phyloP scores from a whole-genome alignment of 139 green algal genomes.

The Gonium pectorale region DNA sequence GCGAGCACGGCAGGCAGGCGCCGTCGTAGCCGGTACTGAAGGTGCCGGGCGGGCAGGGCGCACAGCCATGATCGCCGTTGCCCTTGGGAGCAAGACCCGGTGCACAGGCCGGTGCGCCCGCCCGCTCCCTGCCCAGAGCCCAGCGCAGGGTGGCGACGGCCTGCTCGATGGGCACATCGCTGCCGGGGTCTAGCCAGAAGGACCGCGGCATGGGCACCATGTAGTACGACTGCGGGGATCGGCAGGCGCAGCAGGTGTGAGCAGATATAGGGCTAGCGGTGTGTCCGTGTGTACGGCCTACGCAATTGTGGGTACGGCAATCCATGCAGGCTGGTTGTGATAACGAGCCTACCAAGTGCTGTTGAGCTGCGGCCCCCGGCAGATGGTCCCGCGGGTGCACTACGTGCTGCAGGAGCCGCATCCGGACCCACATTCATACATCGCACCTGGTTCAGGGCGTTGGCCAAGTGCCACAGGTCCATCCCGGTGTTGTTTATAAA shows the following conservation, averaged over 20 bases:
- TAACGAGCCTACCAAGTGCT: no score
- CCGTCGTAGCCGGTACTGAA: background rate
- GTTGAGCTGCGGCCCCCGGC: no score
- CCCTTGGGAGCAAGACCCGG: background rate
- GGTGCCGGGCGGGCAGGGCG: background rate
- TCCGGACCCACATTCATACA: no score
- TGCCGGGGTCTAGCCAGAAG: background rate
- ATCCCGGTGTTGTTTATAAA: background rate
- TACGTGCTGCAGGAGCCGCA: no score
- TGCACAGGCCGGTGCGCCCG: background rate
- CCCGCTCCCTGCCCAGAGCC: background rate
- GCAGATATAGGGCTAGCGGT: no score
- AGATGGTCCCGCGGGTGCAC: no score
- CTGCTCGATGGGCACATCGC: background rate
- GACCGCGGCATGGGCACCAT: background rate
- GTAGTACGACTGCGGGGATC: background rate
- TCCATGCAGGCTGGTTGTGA: no score
- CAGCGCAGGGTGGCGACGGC: background rate
- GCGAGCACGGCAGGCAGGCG: background rate
- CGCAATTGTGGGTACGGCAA: background rate
- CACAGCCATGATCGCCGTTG: background rate
- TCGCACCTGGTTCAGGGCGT: background rate
- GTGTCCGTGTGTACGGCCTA: background rate
- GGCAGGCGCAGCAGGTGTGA: no score
- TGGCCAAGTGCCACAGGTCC: background rate